Base-by-base conservation (phyloP, 75 land plant genomes). In the Cupressus sempervirens region DNA sequence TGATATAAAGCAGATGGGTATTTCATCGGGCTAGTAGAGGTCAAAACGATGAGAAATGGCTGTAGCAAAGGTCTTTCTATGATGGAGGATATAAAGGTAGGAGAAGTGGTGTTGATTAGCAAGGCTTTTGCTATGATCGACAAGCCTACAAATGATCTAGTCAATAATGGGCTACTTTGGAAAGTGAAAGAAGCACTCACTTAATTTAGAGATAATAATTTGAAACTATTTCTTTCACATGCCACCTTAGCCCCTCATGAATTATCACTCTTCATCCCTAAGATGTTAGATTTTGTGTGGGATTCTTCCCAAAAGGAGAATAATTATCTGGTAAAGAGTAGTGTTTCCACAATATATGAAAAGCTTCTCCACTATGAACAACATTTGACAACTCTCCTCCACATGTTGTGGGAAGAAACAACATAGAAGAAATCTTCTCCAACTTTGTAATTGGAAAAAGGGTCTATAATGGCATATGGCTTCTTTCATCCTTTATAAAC, bases 121-220 rank as follows among this genome's bases (percentile, higher is more conserved):
- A 83, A 70, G 18, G 81, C 84, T 36, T 58, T 83, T 1, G 84
- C 84, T 18, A 32, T 29, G 41, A 3, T 16, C 20, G 20, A 54
- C 58, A 54, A 16, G 0, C 4, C 20, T 16, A 15, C 16, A 20
- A 4, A 3, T 0, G 58, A 54, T 54, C 76, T 40, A 40, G 4
- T 74, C 18, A 90, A 86, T 16, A 88, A 93, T 72, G 89, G 83
- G 14, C 89, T 93, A 3, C 62, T 91, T 56, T 85, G 85, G 26
- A 89, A 50, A 14, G 5, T 35, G 18, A 75, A 32, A 9, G 76
- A 88, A 11, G 87, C 84, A 20, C 76, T 74, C 20, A 36, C 18
- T 1, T 36, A 4, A 15, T 15, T 36, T 6, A 38, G 76, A 74
- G 13, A 74, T 5, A 12, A 74, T 13, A 35, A 3, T 4, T 6